Evolutionary conservation across 83 land plant genomes (phyloP).

Genomic region (Thuja plicata): DNA sequence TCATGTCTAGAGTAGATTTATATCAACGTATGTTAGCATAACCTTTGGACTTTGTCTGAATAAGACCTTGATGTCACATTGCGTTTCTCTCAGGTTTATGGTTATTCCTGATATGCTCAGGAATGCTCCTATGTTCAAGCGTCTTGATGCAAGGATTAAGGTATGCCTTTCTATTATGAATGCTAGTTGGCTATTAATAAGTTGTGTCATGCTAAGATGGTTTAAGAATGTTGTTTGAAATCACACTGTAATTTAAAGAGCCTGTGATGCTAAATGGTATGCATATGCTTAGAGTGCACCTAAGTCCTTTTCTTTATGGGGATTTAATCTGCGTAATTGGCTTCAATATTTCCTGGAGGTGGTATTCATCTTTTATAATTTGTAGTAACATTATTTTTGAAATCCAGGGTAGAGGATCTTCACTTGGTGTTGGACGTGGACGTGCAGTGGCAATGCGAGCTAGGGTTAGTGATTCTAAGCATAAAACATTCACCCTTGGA

Average conservation of each 20-base stretch:
- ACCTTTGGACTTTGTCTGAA: not conserved
- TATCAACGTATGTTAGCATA: not conserved
- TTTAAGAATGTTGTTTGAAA: not conserved
- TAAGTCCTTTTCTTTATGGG: not conserved
- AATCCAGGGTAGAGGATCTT: conserved; percentile 83
- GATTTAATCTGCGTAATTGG: not conserved
- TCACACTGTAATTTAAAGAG: not conserved
- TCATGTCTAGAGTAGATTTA: not conserved
- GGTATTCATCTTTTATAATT: not conserved
- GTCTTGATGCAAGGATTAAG: conserved; percentile 93
- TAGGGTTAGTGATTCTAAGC: conserved; percentile 47
- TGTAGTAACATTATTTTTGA: not conserved
- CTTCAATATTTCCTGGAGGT: not conserved
- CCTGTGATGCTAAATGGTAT: not conserved
- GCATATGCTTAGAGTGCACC: not conserved
- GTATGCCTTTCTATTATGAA: conserved; percentile 28
- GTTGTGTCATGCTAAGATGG: not conserved
- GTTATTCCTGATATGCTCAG: conserved; percentile 97
- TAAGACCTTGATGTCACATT: not conserved
- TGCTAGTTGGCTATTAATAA: not conserved
- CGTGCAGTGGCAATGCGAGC: conserved; percentile 93
- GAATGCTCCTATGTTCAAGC: conserved; percentile 99
- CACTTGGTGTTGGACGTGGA: conserved; percentile 92
- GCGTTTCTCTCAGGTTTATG: conserved; percentile 70
- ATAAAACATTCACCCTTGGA: not conserved